These are phyloP conservation scores for Quillaja saponaria DNA, from an alignment of 306 rosid species.

Conservation along the genomic window DNA sequence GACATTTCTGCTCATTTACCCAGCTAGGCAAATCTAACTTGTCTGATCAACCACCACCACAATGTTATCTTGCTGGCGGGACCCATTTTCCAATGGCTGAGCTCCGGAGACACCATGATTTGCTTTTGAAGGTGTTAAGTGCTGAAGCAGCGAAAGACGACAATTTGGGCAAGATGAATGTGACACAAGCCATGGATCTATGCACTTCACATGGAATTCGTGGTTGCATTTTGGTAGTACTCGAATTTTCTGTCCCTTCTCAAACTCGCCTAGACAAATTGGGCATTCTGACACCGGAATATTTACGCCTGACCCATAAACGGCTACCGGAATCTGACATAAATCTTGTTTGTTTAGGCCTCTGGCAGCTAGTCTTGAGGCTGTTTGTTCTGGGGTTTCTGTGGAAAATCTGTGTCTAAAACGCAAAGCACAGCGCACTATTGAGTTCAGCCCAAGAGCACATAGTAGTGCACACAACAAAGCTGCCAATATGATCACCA, in stretches of 20 bases:
- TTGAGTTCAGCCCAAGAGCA: conserved; percentile 74
- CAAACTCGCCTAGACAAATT: conserved; percentile 77
- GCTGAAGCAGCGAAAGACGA: conserved; percentile 55
- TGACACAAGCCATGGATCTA: conserved; percentile 75
- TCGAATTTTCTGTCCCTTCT: conserved; percentile 66
- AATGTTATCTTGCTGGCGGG: conserved; percentile 28
- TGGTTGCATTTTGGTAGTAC: conserved; percentile 77
- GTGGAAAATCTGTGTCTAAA: conserved; percentile 47
- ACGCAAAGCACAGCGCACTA: conserved; percentile 59
- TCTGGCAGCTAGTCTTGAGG: conserved; percentile 40
- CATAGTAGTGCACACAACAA: conserved; percentile 63
- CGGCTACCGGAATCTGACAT: conserved; percentile 63
- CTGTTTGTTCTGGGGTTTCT: conserved; percentile 41
- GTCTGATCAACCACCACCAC: conserved; percentile 33
- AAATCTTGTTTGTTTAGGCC: conserved; percentile 63
- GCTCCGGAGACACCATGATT: conserved; percentile 13
- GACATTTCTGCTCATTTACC: not conserved
- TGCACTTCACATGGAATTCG: conserved; percentile 80
- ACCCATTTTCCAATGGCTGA: conserved; percentile 5
- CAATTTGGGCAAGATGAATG: conserved; percentile 93
- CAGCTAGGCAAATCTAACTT: conserved; percentile 19
- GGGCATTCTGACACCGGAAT: conserved; percentile 77
- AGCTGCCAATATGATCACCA: conserved; percentile 79
- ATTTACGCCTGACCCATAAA: conserved; percentile 47
- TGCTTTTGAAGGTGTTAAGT: not conserved